Conservation (phyloP, 257 asterid genomes). For the Jaltomata sinuosa region DNA sequence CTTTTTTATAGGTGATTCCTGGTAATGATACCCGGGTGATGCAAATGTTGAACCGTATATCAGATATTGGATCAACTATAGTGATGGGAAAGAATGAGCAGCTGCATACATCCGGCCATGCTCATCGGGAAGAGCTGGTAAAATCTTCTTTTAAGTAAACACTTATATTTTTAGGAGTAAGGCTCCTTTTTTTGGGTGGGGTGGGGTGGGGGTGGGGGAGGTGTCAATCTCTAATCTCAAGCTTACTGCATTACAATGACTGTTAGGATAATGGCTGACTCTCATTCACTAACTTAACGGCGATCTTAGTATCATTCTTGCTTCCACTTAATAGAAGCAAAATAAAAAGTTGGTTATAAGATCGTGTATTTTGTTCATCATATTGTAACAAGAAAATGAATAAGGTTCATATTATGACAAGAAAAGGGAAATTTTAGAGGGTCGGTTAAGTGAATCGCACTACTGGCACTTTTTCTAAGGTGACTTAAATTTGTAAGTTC, state of each 20-base stretch:
- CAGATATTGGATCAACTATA: constrained; percentile 84
- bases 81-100: constrained; percentile 94
- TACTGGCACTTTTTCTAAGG: not conserved
- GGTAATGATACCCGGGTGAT: constrained; percentile 96
- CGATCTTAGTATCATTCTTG: not conserved
- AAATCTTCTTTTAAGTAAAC: constrained; percentile 16
- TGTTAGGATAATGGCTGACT: not conserved
- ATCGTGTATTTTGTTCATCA: not conserved
- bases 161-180: not conserved
- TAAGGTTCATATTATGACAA: not conserved
- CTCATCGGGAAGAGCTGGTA: constrained; percentile 95
- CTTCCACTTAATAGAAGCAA: not conserved
- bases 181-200: not conserved
- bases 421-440: not conserved
- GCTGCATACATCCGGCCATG: constrained; percentile 97
- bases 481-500: not conserved
- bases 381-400: not conserved
- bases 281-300: not conserved
- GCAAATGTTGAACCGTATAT: constrained; percentile 90
- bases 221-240: not conserved
- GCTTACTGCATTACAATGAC: not conserved
- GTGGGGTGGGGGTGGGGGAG: not conserved
- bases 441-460: not conserved
- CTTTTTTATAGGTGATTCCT: constrained; percentile 74
- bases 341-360: not conserved